Percentiles rank a stretch among this genome's conserved stretches.
These are phyloP conservation scores for Fusarium torulosum DNA, from an alignment of 2,329 filamentous ascomycete species.

Conservation along the genomic window DNA sequence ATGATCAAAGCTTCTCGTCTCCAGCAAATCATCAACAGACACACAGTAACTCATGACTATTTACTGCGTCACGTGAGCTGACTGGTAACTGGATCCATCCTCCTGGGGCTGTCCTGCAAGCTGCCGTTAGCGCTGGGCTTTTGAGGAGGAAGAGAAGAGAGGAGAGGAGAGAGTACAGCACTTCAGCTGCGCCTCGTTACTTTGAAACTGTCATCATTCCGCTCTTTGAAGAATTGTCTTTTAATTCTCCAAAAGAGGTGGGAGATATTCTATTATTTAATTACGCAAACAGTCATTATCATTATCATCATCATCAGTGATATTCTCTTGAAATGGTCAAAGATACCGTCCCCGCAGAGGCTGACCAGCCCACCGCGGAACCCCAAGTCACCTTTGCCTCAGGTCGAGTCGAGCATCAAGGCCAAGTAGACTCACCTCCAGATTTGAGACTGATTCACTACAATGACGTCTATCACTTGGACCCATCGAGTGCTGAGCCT, in stretches of 20 bases:
- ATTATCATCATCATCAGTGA: background rate
- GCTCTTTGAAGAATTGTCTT: background rate
- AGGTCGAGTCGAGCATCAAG: constrained; percentile 39
- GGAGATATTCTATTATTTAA: background rate
- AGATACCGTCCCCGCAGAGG: constrained; percentile 27
- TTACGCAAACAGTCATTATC: background rate
- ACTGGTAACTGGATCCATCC: constrained; percentile 24
- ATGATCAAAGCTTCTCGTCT: constrained; percentile 14
- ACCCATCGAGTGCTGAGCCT: constrained; percentile 80
- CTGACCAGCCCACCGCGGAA: constrained; percentile 43
- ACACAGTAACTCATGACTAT: constrained; percentile 24
- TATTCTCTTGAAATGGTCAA: constrained; percentile 35
- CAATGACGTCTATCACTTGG: constrained; percentile 95
- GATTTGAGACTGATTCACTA: constrained; percentile 88
- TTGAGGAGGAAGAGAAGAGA: constrained; percentile 20
- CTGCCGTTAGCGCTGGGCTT: constrained; percentile 37
- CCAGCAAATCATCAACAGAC: constrained; percentile 34
- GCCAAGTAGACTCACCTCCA: constrained; percentile 56
- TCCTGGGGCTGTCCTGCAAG: constrained; percentile 23
- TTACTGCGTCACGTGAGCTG: constrained; percentile 34
- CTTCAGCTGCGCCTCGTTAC: constrained; percentile 37
- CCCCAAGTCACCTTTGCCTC: constrained; percentile 48
- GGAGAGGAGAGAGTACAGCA: constrained; percentile 7
- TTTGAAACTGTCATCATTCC: constrained; percentile 38
- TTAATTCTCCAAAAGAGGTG: background rate